A percentile compares a stretch with the other conserved stretches of the same genome.
phyloP scores from a whole-genome alignment of 1,284 basidiomycete genomes.

The Mixia osmundae region DNA sequence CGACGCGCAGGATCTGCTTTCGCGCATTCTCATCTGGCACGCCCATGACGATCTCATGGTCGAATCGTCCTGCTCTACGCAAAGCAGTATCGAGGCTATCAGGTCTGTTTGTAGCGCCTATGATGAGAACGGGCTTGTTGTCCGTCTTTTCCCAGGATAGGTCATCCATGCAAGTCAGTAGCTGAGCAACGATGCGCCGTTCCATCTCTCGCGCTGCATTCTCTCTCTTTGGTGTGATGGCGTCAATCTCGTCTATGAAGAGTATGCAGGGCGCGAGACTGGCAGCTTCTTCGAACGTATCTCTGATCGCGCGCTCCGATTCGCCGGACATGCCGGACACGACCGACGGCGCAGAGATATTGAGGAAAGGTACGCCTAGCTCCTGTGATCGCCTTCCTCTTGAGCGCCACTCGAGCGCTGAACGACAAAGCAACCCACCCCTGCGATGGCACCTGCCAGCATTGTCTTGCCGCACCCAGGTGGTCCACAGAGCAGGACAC shows the following conservation, averaged over 20 bases:
- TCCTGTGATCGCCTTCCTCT: constrained; percentile 31
- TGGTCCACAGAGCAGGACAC: constrained; percentile 84
- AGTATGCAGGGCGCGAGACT: constrained; percentile 66
- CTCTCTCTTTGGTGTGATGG: constrained; percentile 90
- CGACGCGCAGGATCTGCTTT: constrained; percentile 67
- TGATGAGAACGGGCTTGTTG: constrained; percentile 74
- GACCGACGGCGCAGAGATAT: constrained; percentile 75
- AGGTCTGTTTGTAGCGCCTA: constrained; percentile 86
- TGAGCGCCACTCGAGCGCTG: neutral
- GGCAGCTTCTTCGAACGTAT: constrained; percentile 90
- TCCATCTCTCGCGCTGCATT: constrained; percentile 97
- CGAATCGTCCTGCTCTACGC: constrained; percentile 77
- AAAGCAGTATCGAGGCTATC: constrained; percentile 84
- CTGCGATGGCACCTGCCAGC: constrained; percentile 75
- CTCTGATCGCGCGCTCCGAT: constrained; percentile 80
- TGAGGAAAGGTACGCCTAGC: constrained; percentile 75
- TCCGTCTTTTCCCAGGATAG: constrained; percentile 77
- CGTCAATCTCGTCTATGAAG: constrained; percentile 94
- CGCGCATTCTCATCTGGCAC: constrained; percentile 78
- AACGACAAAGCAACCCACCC: constrained; percentile 32
- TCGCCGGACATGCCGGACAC: constrained; percentile 96
- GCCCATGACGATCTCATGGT: constrained; percentile 92
- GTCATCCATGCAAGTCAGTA: constrained; percentile 92
- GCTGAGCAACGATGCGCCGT: constrained; percentile 82
- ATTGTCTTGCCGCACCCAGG: constrained; percentile 93